phyloP scores from a whole-genome alignment of 116 monocot genomes.

The Trichopus zeylanicus region DNA sequence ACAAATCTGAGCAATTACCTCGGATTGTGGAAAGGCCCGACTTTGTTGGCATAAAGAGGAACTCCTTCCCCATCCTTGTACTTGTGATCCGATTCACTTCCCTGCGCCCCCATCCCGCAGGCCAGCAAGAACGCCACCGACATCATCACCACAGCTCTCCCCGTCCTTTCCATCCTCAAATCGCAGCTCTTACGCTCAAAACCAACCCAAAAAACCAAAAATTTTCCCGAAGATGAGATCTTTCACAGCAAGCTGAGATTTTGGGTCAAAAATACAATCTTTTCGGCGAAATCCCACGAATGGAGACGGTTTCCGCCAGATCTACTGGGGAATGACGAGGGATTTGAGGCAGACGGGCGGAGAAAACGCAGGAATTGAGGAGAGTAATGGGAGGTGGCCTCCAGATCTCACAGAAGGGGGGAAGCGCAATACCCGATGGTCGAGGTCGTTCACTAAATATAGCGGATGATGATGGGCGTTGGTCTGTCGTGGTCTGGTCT shows the following conservation, averaged over 20 bases:
- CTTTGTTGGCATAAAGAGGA: constrained; percentile 76
- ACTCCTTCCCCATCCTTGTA: constrained; percentile 52
- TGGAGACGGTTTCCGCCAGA: neutral
- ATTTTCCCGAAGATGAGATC: neutral
- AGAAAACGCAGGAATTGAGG: neutral
- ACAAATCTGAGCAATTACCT: constrained; percentile 28
- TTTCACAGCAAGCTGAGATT: neutral
- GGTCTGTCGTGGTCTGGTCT: no score
- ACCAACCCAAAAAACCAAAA: neutral
- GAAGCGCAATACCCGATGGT: no score
- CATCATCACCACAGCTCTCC: constrained; percentile 3
- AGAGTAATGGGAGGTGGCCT: neutral
- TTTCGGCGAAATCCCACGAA: neutral
- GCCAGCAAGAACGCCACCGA: constrained; percentile 12
- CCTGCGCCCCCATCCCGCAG: constrained; percentile 25
- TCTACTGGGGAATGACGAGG: neutral
- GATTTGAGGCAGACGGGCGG: neutral
- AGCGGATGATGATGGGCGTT: no score
- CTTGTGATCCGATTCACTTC: constrained; percentile 51
- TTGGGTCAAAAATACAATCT: neutral
- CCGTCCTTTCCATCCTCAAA: neutral
- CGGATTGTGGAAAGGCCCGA: constrained; percentile 71
- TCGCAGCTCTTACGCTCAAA: neutral
- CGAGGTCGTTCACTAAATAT: no score
- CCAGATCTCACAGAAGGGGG: neutral